phyloP scores from a whole-genome alignment of 768 basidiomycete genomes.

The Plicaturopsis crispa region DNA sequence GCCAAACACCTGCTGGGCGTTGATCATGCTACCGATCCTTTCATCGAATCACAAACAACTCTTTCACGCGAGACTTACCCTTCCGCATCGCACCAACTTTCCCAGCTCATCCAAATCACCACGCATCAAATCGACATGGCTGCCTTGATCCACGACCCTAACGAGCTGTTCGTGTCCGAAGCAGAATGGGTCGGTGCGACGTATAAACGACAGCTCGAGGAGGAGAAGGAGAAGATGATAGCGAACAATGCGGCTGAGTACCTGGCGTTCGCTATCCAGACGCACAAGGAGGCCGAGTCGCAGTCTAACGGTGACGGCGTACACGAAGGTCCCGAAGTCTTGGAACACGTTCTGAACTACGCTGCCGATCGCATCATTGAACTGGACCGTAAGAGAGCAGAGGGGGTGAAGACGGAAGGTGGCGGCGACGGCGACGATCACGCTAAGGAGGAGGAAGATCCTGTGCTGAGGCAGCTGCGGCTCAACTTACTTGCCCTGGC shows the following conservation, averaged over 20 bases:
- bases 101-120: slow-evolving; percentile 10
- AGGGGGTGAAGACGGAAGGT: slow-evolving; percentile 9
- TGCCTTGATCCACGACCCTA: slow-evolving; percentile 29
- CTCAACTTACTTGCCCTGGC: slow-evolving; percentile 72
- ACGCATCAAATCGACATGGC: slow-evolving; percentile 31
- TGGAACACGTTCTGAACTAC: slow-evolving; percentile 50
- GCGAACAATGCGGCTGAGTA: slow-evolving; percentile 14
- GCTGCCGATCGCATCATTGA: slow-evolving; percentile 45
- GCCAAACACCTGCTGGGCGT: slow-evolving; percentile 9
- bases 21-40: no score
- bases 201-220: slow-evolving; percentile 31
- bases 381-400: slow-evolving; percentile 22
- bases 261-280: slow-evolving; percentile 20
- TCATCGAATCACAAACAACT: slow-evolving; percentile 11
- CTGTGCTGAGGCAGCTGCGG: slow-evolving; percentile 47
- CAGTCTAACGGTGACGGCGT: slow-evolving; percentile 1
- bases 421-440: slow-evolving; percentile 10
- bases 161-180: slow-evolving; percentile 32
- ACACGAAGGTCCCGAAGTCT: slow-evolving; percentile 37
- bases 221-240: slow-evolving; percentile 20
- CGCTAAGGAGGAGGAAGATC: slow-evolving; percentile 31
- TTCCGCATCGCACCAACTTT: slow-evolving; percentile 9
- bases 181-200: slow-evolving; percentile 23
- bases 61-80: slow-evolving; percentile 13
- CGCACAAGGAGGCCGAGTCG: slow-evolving; percentile 18